A percentile compares a stretch with the other conserved stretches of the same genome.
Evolutionary conservation across 2,329 filamentous ascomycete genomes (phyloP).

Genomic region (Furcasterigmium sp.): DNA sequence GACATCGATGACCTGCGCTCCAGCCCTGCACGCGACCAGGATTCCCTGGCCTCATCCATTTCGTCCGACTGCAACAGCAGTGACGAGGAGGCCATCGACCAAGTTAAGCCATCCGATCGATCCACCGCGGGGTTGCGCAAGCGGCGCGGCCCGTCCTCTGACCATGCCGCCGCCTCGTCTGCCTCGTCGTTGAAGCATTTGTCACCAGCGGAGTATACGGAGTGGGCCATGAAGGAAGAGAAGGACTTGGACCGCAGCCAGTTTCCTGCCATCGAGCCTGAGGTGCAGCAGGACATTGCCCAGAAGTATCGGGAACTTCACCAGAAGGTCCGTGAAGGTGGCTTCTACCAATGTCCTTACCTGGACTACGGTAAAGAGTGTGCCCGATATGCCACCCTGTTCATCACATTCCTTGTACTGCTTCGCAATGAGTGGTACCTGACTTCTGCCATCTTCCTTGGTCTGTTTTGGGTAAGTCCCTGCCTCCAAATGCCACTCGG

Average conservation of each 20-base stretch:
- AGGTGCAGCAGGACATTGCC: constrained; percentile 49
- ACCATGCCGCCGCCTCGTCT: neutral
- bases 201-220: constrained; percentile 23
- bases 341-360: constrained; percentile 55
- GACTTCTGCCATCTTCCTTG: constrained; percentile 52
- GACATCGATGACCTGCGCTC: neutral
- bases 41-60: constrained; percentile 10
- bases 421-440: constrained; percentile 50
- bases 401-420: constrained; percentile 38
- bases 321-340: constrained; percentile 45
- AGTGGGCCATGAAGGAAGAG: constrained; percentile 28
- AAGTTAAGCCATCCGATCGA: constrained; percentile 7
- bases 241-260: constrained; percentile 26
- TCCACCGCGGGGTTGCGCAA: constrained; percentile 2
- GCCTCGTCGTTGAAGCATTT: neutral
- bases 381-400: constrained; percentile 47
- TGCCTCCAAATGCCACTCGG: too few relatives aligned
- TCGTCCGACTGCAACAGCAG: constrained; percentile 5
- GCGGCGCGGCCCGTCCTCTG: constrained; percentile 1
- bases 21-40: constrained; percentile 1
- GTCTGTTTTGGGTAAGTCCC: constrained; percentile 51
- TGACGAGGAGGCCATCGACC: constrained; percentile 1
- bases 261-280: constrained; percentile 49
- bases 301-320: constrained; percentile 52
- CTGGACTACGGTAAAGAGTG: constrained; percentile 53